phyloP scores from a whole-genome alignment of 495 filamentous ascomycete species.

The Daldinia vernicosa region DNA sequence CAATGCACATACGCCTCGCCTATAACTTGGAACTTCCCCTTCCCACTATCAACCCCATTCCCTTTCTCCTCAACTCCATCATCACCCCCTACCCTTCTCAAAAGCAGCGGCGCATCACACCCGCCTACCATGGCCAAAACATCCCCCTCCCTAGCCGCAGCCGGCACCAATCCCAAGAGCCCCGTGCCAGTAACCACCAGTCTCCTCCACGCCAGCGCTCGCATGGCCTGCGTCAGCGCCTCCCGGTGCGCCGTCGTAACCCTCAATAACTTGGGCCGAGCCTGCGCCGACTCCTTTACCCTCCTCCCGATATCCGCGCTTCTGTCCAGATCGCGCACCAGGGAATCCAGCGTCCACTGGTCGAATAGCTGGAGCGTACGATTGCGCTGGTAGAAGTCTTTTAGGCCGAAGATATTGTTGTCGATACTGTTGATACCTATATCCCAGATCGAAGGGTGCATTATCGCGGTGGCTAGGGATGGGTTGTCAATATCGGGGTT shows the following conservation, averaged over 20 bases:
- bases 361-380: background rate
- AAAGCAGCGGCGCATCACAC: background rate
- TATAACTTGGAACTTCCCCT: background rate
- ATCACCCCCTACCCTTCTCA: background rate
- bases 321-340: background rate
- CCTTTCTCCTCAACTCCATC: background rate
- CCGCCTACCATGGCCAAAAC: background rate
- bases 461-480: background rate
- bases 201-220: background rate
- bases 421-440: conserved; percentile 21
- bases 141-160: background rate
- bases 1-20: conserved; percentile 1
- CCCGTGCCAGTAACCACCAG: background rate
- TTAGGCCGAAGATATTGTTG: conserved; percentile 27
- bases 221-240: background rate
- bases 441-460: conserved; percentile 3
- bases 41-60: background rate
- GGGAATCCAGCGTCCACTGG: background rate
- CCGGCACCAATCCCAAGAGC: background rate
- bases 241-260: background rate
- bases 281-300: background rate
- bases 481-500: background rate
- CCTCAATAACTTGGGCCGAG: background rate
- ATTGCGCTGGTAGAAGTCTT: conserved; percentile 32
- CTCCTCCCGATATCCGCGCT: background rate